Evolutionary conservation across 2,329 filamentous ascomycete species (phyloP).

Genomic region (Botrytis porri): DNA sequence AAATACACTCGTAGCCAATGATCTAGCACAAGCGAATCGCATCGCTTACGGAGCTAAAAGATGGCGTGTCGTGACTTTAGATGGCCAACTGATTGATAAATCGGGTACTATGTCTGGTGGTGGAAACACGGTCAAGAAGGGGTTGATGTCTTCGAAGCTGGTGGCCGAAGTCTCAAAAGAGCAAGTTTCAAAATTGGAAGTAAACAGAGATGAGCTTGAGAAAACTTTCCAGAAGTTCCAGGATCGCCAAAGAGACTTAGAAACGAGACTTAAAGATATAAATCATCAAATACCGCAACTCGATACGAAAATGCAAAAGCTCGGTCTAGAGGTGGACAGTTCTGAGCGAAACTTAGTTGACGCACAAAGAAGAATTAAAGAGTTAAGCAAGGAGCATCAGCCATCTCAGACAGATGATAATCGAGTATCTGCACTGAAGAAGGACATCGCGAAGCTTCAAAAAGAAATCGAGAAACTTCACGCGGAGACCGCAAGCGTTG

Average conservation of each 20-base stretch:
- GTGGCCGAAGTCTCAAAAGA: slow-evolving; percentile 84
- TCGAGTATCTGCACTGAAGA: slow-evolving; percentile 69
- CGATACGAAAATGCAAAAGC: slow-evolving; percentile 89
- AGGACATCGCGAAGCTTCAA: slow-evolving; percentile 71
- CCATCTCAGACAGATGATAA: slow-evolving; percentile 77
- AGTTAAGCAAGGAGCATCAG: slow-evolving; percentile 77
- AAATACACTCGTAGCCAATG: slow-evolving; percentile 88
- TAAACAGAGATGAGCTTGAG: slow-evolving; percentile 81
- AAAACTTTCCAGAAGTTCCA: slow-evolving; percentile 80
- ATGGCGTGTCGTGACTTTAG: slow-evolving; percentile 95
- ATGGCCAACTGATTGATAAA: slow-evolving; percentile 94
- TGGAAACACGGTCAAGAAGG: slow-evolving; percentile 84
- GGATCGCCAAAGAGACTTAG: slow-evolving; percentile 76
- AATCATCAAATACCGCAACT: slow-evolving; percentile 77
- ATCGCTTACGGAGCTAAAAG: slow-evolving; percentile 92
- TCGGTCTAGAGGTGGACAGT: slow-evolving; percentile 83
- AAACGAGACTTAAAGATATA: slow-evolving; percentile 68
- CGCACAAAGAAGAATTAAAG: slow-evolving; percentile 78
- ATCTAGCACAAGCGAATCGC: slow-evolving; percentile 92
- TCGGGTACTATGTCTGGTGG: slow-evolving; percentile 99
- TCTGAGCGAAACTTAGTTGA: slow-evolving; percentile 80
- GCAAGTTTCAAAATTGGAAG: slow-evolving; percentile 81
- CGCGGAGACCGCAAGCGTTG: slow-evolving; percentile 81
- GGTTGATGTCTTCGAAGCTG: slow-evolving; percentile 95
- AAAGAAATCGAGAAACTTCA: slow-evolving; percentile 77